Base-by-base conservation (phyloP, 352 stramenopile species). In the Pythium guiyangense region DNA sequence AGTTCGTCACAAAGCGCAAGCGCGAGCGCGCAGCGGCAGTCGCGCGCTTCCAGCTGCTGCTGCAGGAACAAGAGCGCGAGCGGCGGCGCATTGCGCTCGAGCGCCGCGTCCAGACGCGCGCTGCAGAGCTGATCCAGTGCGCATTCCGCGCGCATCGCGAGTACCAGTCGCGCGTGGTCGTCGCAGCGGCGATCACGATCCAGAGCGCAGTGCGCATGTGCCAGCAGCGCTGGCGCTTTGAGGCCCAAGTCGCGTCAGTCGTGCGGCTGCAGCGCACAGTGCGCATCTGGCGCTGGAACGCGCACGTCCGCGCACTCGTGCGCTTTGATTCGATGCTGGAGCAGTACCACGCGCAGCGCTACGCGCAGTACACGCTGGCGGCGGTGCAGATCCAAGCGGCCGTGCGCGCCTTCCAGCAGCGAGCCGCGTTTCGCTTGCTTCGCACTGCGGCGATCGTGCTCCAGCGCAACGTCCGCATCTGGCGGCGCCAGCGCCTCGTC, bases 401-500 rank as follows among this genome's bases (percentile, higher is more conserved):
- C 4, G 77, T 73, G 52, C 60, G 71, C 12, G 52, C 64, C 12
- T 57, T 54, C 1, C 59, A 52, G 47, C 60, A 74, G 45, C 63
- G 60, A 22, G 20, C 48, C 12, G 34, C 18, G 31, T 84, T 65
- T 42, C 52, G 58, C n/a, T 52, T 60, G 35, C 9, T 47, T 31
- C 66, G 34, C 69, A 65, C 20, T 34, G 14, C n/a, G 60, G 71
- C 45, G 11, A 15, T 63, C 4, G 12, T 62, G 18, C 25, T 84
- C 14, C 72, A 84, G 65, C 67, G 67, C 37, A 84, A 73, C 59
- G 47, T 73, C 37, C 67, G 70, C 14, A 52, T 66, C 14, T 81
- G 73, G 67, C 74, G 70, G 57, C 59, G 62, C 9, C 67, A 59
- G 25, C 58, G 61, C 6, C 72, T 74, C 5, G 22, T 84, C 20